Evolutionary conservation across 163 green algal species (phyloP).

Genomic region (Chlamydomonas reinhardtii): DNA sequence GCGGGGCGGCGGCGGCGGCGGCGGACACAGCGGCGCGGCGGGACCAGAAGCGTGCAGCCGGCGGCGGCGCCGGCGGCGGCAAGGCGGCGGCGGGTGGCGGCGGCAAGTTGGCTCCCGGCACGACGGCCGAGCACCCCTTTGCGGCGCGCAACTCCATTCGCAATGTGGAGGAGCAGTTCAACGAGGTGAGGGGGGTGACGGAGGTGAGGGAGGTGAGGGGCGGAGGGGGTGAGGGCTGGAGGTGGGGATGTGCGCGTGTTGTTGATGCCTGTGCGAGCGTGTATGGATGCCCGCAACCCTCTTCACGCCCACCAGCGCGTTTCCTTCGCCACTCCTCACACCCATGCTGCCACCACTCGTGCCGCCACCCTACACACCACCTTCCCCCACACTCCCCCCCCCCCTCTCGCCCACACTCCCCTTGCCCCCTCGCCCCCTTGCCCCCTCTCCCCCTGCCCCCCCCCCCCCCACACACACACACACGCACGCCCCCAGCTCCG

Average conservation of each 20-base stretch:
- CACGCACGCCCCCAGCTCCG: constrained; percentile 52
- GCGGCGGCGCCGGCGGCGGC: neutral
- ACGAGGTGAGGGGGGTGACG: neutral
- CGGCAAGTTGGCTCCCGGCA: neutral
- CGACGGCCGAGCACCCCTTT: constrained; percentile 14
- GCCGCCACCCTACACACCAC: no score
- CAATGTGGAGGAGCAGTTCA: constrained; percentile 22
- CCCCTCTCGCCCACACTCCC: no score
- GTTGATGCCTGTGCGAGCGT: no score
- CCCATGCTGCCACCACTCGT: no score
- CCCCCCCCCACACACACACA: no score
- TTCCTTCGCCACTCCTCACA: no score
- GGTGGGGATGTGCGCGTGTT: no score
- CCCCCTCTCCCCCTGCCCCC: neutral
- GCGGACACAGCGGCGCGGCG: constrained; percentile 8
- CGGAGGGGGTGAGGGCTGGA: neutral
- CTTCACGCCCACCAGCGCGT: no score
- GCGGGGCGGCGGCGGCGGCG: neutral
- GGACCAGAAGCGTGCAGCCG: neutral
- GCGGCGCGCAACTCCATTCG: constrained; percentile 3
- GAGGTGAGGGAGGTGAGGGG: no score
- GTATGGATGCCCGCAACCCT: no score
- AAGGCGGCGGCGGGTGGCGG: neutral
- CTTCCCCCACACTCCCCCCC: neutral
- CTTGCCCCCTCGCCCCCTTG: no score